Conservation (phyloP, 148 eudicot genomes). For the Beta vulgaris region DNA sequence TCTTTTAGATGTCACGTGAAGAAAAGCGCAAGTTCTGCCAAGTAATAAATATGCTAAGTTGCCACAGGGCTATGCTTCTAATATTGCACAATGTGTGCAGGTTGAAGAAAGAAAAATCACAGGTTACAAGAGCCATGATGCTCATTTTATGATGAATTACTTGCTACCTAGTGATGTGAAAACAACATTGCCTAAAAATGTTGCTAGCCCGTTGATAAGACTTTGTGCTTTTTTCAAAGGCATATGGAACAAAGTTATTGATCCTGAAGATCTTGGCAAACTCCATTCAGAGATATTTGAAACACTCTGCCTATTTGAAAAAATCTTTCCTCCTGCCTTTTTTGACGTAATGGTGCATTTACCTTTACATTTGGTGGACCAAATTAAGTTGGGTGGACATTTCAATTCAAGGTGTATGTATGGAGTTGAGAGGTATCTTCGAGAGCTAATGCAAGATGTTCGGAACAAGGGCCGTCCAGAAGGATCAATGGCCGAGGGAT, state of each 20-base stretch:
- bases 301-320: neutral
- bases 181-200: too few species aligned
- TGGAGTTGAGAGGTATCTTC: neutral
- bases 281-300: neutral
- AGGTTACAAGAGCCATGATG: too few species aligned
- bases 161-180: too few species aligned
- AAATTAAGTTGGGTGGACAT: neutral
- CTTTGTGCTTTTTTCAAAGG: too few species aligned
- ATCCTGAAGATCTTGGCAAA: neutral
- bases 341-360: neutral
- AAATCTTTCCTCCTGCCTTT: neutral
- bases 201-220: too few species aligned
- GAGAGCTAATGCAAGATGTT: neutral
- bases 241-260: neutral
- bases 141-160: too few species aligned
- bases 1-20: too few species aligned
- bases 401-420: neutral
- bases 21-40: too few species aligned
- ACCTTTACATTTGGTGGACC: neutral
- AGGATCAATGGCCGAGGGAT: neutral
- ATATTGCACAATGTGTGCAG: neutral
- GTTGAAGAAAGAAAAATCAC: neutral
- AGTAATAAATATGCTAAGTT: too few species aligned
- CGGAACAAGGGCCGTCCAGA: neutral
- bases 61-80: too few species aligned